Evolutionary conservation across 306 rosid species (phyloP), one percentile per base, ranked within the genome.

Genomic region (Quercus wislizeni): DNA sequence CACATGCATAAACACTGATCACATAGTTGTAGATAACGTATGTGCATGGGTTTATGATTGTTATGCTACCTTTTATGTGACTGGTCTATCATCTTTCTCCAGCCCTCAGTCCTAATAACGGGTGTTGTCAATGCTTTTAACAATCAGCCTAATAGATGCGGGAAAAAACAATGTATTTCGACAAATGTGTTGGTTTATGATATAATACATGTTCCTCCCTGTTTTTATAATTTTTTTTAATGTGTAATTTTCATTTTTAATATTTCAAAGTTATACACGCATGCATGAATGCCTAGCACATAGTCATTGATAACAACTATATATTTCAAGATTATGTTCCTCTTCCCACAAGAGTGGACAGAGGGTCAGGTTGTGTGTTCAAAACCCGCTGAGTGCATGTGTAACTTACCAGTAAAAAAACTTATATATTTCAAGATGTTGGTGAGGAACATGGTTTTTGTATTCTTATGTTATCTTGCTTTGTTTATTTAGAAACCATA

Each of bases 401-500:
- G 15, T 46, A 46, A 46, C 17, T 46, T 46, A 46, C 54, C 4
- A 46, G 0, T 46, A 46, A 46, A 46, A 46, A 46, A 2, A 38
- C 10, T 6, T 38, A 38, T 1, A 38, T 38, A 38, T 38, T 38
- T 38, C 10, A 38, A 38, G 43, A 38, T 38, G 7, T 1, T 30
- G 71, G 6, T 2, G 7, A 65, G 31, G 21, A 31, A 15, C 49
- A 8, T 65, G n/a, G 6, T 5, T 64, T 14, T 20, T 81, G 84
- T 78, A 74, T 84, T 79, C 78, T 81, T 70, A 70, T 80, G 43
- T 70, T 78, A 62, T 83, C 56, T 28, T 20, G 15, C 68, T 55
- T 62, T 69, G 31, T 67, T 79, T 64, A 80, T 78, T 27, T 78
- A 95, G 99, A 95, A 88, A 83, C 91, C 76, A 84, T 93, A 74